A percentile compares a stretch with the other conserved stretches of the same genome.
Conservation (phyloP, 306 rosid genomes). For the Spatholobus suberectus region DNA sequence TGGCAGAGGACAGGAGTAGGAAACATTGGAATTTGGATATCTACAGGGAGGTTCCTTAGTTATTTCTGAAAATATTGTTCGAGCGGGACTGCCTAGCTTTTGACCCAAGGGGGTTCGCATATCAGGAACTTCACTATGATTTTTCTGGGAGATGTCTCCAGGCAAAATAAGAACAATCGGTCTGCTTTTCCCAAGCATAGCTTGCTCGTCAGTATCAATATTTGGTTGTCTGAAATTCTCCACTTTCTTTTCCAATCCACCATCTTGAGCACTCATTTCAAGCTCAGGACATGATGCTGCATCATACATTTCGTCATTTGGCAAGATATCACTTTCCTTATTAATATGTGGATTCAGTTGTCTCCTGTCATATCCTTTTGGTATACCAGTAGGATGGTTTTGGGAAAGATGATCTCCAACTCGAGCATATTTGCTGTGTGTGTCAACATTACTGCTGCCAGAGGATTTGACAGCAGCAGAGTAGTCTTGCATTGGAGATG, state of each 20-base stretch:
- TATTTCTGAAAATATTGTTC: conserved; percentile 47
- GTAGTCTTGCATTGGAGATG: conserved; percentile 47
- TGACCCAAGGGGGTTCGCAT: conserved; percentile 43
- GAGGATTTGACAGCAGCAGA: conserved; percentile 47
- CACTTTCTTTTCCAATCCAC: conserved; percentile 47
- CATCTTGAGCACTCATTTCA: conserved; percentile 45
- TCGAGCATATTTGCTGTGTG: conserved; percentile 45
- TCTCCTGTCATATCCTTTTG: conserved; percentile 49
- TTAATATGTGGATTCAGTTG: conserved; percentile 36
- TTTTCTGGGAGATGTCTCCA: conserved; percentile 42
- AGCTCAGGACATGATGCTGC: conserved; percentile 40
- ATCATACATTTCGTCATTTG: conserved; percentile 34
- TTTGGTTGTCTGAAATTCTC: conserved; percentile 46
- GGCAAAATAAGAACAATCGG: conserved; percentile 64
- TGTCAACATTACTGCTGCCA: conserved; percentile 33
- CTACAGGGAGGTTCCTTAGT: conserved; percentile 42
- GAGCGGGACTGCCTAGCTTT: conserved; percentile 51
- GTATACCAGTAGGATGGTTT: conserved; percentile 40
- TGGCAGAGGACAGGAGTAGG: conserved; percentile 53
- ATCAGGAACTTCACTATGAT: conserved; percentile 55
- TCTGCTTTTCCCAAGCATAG: conserved; percentile 46
- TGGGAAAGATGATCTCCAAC: conserved; percentile 46
- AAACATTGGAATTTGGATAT: conserved; percentile 43
- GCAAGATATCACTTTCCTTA: conserved; percentile 44
- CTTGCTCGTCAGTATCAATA: conserved; percentile 41